A percentile compares a stretch with the other conserved stretches of the same genome.
Evolutionary conservation across 257 asterid genomes (phyloP).

Genomic region (Scutellaria minor): DNA sequence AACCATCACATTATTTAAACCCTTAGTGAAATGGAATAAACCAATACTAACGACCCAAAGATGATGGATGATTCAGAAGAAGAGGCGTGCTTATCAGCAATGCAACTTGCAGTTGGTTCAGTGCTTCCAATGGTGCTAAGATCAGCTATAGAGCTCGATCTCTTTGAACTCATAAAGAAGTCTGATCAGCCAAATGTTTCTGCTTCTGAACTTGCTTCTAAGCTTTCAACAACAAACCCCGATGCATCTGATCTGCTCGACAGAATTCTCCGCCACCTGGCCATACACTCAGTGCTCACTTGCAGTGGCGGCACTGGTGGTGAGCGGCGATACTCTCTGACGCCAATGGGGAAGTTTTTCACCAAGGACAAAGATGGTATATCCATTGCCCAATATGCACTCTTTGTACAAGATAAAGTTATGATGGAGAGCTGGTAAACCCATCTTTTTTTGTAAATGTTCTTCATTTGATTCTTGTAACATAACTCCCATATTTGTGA

Average conservation of each 20-base stretch:
- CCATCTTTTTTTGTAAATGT: too few relatives aligned
- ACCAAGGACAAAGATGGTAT: conserved; percentile 6
- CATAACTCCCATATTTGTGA: too few relatives aligned
- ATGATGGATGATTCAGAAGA: conserved; percentile 1
- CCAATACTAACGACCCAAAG: too few relatives aligned
- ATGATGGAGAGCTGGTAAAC: conserved; percentile 9
- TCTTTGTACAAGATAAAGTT: not conserved
- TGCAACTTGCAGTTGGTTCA: not conserved
- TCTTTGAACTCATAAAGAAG: conserved; percentile 6
- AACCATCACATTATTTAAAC: too few relatives aligned
- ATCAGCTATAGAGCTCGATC: conserved; percentile 19
- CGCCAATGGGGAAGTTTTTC: not conserved
- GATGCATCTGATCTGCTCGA: not conserved
- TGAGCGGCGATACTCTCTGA: conserved; percentile 14
- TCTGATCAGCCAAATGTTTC: not conserved
- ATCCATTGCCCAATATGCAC: not conserved
- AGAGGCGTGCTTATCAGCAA: not conserved
- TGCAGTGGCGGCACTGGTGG: not conserved
- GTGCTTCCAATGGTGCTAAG: conserved; percentile 16
- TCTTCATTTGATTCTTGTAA: too few relatives aligned
- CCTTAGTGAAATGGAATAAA: too few relatives aligned
- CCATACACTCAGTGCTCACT: not conserved
- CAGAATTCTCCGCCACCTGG: conserved; percentile 9
- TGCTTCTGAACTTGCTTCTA: not conserved
- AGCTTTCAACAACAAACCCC: conserved; percentile 8